Evolutionary conservation across 2,329 filamentous ascomycete species (phyloP).

Genomic region (Cadophora sp.): DNA sequence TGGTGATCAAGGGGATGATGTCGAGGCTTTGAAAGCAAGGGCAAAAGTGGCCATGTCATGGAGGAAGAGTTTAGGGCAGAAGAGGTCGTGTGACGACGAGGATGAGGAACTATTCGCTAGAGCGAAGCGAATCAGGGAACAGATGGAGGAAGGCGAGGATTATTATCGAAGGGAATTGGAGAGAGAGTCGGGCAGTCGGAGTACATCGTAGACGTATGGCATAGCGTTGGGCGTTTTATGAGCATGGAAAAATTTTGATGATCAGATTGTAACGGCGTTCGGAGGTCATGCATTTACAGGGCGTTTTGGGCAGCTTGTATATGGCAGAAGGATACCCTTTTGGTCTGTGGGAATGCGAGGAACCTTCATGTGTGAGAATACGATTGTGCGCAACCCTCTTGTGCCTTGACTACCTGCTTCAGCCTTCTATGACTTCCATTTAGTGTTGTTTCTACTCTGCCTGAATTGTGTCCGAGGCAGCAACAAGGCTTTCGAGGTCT

Average conservation of each 20-base stretch:
- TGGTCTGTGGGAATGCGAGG: constrained; percentile 24
- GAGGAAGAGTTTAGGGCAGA: constrained; percentile 26
- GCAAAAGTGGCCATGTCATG: constrained; percentile 36
- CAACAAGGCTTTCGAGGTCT: too few relatives aligned
- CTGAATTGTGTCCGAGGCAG: too few relatives aligned
- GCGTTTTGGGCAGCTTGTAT: constrained; percentile 29
- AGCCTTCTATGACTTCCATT: neutral
- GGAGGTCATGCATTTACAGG: constrained; percentile 28
- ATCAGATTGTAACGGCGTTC: constrained; percentile 18
- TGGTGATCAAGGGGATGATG: constrained; percentile 13
- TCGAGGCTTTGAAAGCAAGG: constrained; percentile 36
- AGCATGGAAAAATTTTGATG: constrained; percentile 12
- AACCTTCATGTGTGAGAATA: constrained; percentile 6
- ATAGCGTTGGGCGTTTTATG: constrained; percentile 25
- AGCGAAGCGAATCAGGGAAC: constrained; percentile 43
- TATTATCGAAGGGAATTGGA: constrained; percentile 41
- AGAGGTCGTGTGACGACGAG: constrained; percentile 32
- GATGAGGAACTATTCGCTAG: constrained; percentile 44
- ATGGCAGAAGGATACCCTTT: constrained; percentile 30
- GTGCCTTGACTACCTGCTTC: neutral
- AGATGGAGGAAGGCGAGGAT: constrained; percentile 44
- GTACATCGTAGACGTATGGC: constrained; percentile 15
- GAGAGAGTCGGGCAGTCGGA: constrained; percentile 34
- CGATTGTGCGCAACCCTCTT: neutral
- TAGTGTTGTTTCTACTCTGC: neutral